Evolutionary conservation across 2,329 filamentous ascomycete species (phyloP).

Genomic region (Beauveria sp.): DNA sequence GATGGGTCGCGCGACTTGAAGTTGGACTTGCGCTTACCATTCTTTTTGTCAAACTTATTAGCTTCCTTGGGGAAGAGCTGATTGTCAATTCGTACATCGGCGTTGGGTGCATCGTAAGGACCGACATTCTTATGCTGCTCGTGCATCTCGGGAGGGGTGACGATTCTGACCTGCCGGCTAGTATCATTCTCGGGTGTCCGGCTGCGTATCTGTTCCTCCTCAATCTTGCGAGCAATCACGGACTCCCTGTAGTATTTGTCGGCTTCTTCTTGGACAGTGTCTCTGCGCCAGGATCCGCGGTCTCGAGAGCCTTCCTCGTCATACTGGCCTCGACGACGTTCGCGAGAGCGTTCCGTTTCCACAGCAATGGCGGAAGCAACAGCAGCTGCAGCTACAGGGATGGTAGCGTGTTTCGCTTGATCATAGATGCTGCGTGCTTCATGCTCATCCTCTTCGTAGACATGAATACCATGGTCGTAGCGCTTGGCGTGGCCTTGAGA

Average conservation of each 20-base stretch:
- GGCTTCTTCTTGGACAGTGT: conserved; percentile 48
- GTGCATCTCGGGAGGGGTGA: conserved; percentile 42
- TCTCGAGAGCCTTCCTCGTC: conserved; percentile 28
- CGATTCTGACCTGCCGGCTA: conserved; percentile 35
- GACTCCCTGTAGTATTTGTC: conserved; percentile 50
- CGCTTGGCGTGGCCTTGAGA: conserved; percentile 17
- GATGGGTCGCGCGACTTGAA: conserved; percentile 45
- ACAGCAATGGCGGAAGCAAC: conserved; percentile 40
- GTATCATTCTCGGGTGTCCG: conserved; percentile 37
- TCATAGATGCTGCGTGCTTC: conserved; percentile 37
- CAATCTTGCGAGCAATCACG: conserved; percentile 44
- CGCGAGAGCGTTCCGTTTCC: conserved; percentile 29
- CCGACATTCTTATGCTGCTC: conserved; percentile 31
- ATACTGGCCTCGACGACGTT: conserved; percentile 24
- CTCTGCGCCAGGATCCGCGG: conserved; percentile 24
- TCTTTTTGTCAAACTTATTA: conserved; percentile 24
- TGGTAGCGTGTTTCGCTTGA: conserved; percentile 39
- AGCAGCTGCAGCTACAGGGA: conserved; percentile 38
- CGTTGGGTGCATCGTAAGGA: conserved; percentile 50
- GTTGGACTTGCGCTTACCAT: conserved; percentile 18
- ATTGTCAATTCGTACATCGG: conserved; percentile 57
- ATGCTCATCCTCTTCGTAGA: conserved; percentile 32
- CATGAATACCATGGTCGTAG: conserved; percentile 17
- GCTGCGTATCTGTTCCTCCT: conserved; percentile 44
- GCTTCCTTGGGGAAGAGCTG: conserved; percentile 47